Evolutionary conservation across 2,329 filamentous ascomycete genomes (phyloP), one percentile per base, ranked within the genome.

Genomic region (Alternaria dauci): DNA sequence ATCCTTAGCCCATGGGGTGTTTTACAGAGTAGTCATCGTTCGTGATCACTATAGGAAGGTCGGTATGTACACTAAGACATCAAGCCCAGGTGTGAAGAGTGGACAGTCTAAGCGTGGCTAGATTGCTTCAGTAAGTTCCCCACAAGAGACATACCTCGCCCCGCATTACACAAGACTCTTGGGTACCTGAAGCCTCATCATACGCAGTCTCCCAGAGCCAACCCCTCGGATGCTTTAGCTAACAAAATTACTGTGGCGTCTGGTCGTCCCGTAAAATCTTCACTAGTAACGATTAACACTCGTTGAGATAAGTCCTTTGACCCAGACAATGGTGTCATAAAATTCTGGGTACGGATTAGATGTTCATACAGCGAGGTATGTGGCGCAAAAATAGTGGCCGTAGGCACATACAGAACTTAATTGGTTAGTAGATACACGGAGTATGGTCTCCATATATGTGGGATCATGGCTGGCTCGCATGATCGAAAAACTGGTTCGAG

Each of bases 61-160:
- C 69, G 48, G 59, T 65, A 59, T 48, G 55, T 62, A 59, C 25
- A 50, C 58, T 61, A 61, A 67, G 64, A 71, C 63, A 69, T 64
- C 47, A 59, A 63, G 67, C 63, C 64, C 65, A 65, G 60, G 58
- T 64, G 67, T 66, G 60, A 56, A 70, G 55, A 63, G 26, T 58
- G 61, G 60, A 59, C 58, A 52, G 46, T 66, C 62, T 59, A 62
- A 59, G 30, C 39, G 61, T 59, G 68, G 68, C 58, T 52, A 62
- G 62, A 63, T 73, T 73, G 58, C 70, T 63, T 39, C 62, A 71
- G 55, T 54, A 41, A 63, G 63, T 52, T 44, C 41, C 50, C 44
- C 43, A 58, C 64, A 65, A 67, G 71, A 69, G 71, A 76, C 73
- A 69, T 66, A 74, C 70, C 58, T 59, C 61, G 56, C 55, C 52